A percentile compares a stretch with the other conserved stretches of the same genome.
Evolutionary conservation across 495 filamentous ascomycete genomes (phyloP).

Genomic region (Penicillium longicatenatum): DNA sequence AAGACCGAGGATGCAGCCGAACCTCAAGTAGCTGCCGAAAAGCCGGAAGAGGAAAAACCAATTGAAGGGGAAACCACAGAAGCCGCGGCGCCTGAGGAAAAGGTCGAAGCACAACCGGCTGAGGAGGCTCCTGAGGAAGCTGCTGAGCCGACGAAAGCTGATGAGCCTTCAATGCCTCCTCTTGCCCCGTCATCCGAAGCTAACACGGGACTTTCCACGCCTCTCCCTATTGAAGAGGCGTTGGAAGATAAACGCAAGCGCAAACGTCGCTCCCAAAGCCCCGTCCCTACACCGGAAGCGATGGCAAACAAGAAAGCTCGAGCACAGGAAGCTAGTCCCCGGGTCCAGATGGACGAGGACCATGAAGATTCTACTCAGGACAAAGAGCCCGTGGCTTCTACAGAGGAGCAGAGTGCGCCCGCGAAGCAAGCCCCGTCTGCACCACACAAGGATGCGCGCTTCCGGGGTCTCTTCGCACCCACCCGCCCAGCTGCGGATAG

Average conservation of each 20-base stretch:
- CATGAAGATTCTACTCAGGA: conserved; percentile 15
- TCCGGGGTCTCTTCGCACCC: conserved; percentile 56
- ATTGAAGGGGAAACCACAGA: conserved; percentile 3
- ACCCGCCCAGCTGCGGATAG: conserved; percentile 22
- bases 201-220: conserved; percentile 37
- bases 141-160: conserved; percentile 18
- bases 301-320: conserved; percentile 50
- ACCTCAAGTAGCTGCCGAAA: background rate
- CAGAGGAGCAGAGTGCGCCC: conserved; percentile 11
- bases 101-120: conserved; percentile 10
- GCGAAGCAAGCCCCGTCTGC: conserved; percentile 20
- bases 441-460: conserved; percentile 48
- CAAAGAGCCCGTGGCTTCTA: conserved; percentile 5
- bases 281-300: conserved; percentile 54
- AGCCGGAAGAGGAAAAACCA: conserved; percentile 6
- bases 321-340: conserved; percentile 32
- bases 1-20: background rate
- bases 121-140: conserved; percentile 29
- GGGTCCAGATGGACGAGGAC: conserved; percentile 34
- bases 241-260: conserved; percentile 67
- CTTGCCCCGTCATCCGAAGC: conserved; percentile 25
- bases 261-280: conserved; percentile 72
- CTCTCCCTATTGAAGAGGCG: conserved; percentile 37
- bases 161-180: conserved; percentile 19
- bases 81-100: background rate